These are phyloP conservation scores for Leonotis leonurus DNA, from an alignment of 257 asterid genomes.

Conservation along the genomic window DNA sequence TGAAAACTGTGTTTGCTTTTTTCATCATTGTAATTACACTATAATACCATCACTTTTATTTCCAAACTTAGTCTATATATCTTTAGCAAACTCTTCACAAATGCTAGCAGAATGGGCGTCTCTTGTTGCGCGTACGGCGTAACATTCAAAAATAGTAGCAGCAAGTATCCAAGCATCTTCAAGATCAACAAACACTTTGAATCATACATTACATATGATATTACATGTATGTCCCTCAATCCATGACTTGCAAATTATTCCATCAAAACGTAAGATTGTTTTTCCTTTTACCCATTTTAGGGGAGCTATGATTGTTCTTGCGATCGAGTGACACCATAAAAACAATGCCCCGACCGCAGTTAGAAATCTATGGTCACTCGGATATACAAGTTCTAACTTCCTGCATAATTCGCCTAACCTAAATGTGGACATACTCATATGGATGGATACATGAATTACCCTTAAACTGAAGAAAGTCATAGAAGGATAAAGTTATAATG, in stretches of 20 bases:
- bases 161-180: too few species aligned
- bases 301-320: neutral
- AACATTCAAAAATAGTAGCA: too few species aligned
- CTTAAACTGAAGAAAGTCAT: neutral
- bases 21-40: too few species aligned
- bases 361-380: conserved; percentile 15
- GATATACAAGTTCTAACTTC: conserved; percentile 2
- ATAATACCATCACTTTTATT: too few species aligned
- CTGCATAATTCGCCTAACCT: conserved; percentile 13
- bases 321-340: conserved; percentile 11
- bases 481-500: neutral
- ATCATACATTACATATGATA: too few species aligned
- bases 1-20: too few species aligned
- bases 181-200: too few species aligned
- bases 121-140: too few species aligned
- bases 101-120: too few species aligned
- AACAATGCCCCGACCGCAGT: conserved; percentile 10
- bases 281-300: neutral
- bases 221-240: conserved; percentile 2
- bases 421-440: neutral
- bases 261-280: neutral
- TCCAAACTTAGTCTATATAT: too few species aligned
- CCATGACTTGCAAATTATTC: neutral
- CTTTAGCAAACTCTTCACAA: too few species aligned
- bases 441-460: too few species aligned